A percentile compares a stretch with the other conserved stretches of the same genome.
Conservation (phyloP, 2,329 filamentous ascomycete genomes). For the Ophiocordyceps australis region DNA sequence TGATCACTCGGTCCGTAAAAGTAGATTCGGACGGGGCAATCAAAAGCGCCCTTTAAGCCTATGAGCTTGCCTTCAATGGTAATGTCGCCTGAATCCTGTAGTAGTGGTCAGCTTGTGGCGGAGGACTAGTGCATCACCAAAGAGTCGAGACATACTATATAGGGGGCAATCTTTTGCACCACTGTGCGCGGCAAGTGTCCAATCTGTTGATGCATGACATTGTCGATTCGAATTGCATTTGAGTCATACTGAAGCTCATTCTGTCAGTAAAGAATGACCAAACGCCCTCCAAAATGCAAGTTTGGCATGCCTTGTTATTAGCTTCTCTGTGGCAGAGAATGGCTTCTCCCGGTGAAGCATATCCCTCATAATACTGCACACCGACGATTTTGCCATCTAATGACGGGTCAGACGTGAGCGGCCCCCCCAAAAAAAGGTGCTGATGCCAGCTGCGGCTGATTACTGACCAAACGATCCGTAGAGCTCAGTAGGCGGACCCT, state of each 20-base stretch:
- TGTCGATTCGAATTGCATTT: conserved; percentile 66
- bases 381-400: conserved; percentile 30
- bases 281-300: too few relatives aligned
- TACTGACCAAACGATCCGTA: conserved; percentile 26
- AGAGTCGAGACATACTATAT: conserved; percentile 41
- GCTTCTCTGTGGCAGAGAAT: conserved; percentile 49
- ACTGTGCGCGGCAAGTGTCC: conserved; percentile 56
- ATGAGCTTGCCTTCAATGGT: conserved; percentile 51
- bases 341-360: conserved; percentile 42
- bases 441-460: too few relatives aligned
- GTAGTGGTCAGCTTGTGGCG: background rate
- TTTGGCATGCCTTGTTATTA: conserved; percentile 28
- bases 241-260: conserved; percentile 47
- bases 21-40: conserved; percentile 53
- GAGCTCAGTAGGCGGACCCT: conserved; percentile 21
- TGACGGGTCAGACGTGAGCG: background rate
- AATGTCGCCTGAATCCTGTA: conserved; percentile 36
- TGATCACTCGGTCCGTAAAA: conserved; percentile 51
- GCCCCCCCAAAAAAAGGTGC: too few relatives aligned
- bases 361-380: conserved; percentile 41
- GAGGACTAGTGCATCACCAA: too few relatives aligned
- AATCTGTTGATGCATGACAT: conserved; percentile 58
- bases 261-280: too few relatives aligned
- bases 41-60: conserved; percentile 46
- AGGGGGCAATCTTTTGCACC: conserved; percentile 54